Base-by-base conservation (phyloP, 805 yeast genomes). In the Myxozyma nipponensis region DNA sequence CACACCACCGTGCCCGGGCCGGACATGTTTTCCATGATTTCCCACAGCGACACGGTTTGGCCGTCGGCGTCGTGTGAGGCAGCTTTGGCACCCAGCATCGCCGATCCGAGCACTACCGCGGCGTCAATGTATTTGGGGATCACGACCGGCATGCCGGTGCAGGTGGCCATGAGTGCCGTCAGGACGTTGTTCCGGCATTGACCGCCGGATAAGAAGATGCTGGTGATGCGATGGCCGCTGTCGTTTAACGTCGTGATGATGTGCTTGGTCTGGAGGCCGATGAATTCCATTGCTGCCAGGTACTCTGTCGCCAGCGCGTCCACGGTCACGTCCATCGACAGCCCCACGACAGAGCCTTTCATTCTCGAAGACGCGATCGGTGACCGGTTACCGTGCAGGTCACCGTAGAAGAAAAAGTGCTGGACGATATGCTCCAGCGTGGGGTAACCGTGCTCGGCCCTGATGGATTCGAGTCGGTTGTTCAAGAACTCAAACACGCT, bases 211-310 rank as follows among this genome's bases (percentile, higher is more conserved):
- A 93, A 82, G 70, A 83, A 93, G 54, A 93, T 81, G 21, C 87
- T 77, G 18, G 77, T 73, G 56, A 93, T 78, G 9, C 72, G 58
- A 70, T 91, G 96, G 1, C 98, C 98, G 2, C 85, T 73, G 48
- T 73, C 69, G 60, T 80, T 82, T 88, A 93, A 84, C 55, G 82
- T 81, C 60, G 86, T 93, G 32, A 91, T 83, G 64, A 93, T 93
- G 63, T 93, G 98, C 63, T 96, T 81, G 0, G 98, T 91, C 72
- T 93, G 98, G 66, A 89, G 96, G 44, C 96, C 96, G 67, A 93
- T 90, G 62, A 93, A 93, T 71, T 93, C 98, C 69, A 96, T 88
- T 3, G 98, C 96, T 17, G 86, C 97, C 44, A 90, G 77, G 65
- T 93, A 93, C 59, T 81, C 83, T 53, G 87, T 67, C 0, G 97